These are phyloP conservation scores for Penicillium lagena DNA, from an alignment of 495 filamentous ascomycete species.

Conservation along the genomic window DNA sequence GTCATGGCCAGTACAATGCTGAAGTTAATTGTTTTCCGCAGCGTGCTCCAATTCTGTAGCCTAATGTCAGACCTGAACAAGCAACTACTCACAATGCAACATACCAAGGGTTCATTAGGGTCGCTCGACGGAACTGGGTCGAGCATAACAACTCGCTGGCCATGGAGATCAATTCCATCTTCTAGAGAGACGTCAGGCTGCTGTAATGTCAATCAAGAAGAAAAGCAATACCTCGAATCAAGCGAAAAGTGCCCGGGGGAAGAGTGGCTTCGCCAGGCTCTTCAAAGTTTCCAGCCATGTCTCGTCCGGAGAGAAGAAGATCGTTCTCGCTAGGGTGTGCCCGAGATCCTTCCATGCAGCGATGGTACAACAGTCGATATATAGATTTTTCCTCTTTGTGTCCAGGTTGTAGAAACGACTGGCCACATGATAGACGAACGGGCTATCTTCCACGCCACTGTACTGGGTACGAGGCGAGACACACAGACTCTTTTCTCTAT, in stretches of 20 bases:
- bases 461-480: background rate
- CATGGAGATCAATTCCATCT: slow-evolving; percentile 9
- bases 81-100: background rate
- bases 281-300: slow-evolving; percentile 6
- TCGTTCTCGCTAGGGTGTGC: too few species aligned
- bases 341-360: background rate
- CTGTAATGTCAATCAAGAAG: background rate
- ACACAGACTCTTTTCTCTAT: too few species aligned
- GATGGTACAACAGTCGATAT: background rate
- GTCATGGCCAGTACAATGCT: slow-evolving; percentile 24
- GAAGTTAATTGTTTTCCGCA: slow-evolving; percentile 26
- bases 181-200: slow-evolving; percentile 3
- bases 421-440: slow-evolving; percentile 4
- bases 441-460: slow-evolving; percentile 1
- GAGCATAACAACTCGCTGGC: slow-evolving; percentile 15
- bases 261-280: slow-evolving; percentile 1
- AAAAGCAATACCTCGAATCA: slow-evolving; percentile 18
- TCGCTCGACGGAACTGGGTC: slow-evolving; percentile 24
- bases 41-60: slow-evolving; percentile 28
- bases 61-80: background rate
- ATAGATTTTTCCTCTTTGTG: background rate
- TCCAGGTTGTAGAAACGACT: background rate
- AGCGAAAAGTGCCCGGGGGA: slow-evolving; percentile 26
- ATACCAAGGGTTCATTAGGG: slow-evolving; percentile 29
- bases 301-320: background rate